Evolutionary conservation across 2,329 filamentous ascomycete genomes (phyloP), one percentile per base, ranked within the genome.

Genomic region (Daldinia eschscholtzii): DNA sequence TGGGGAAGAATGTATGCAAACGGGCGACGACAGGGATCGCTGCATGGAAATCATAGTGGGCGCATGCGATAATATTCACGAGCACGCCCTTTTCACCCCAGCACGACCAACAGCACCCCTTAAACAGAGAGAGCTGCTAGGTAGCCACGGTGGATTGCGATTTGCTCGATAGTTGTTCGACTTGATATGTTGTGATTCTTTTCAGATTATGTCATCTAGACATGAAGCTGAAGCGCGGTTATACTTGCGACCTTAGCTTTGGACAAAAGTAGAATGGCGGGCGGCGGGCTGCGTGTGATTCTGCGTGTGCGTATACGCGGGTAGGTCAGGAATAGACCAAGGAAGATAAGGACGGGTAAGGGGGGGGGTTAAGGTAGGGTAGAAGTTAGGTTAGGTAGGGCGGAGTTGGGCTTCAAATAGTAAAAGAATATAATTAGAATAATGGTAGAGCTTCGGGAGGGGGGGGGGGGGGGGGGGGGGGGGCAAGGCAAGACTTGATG

Each of bases 1-100:
- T 76, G 85, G 82, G 80, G 86, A 85, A 73, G 86, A 82, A 76
- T 85, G 83, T 73, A 85, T 83, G 81, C 85, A 85, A 80, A 88
- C 87, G 75, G 88, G 86, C 79, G 88, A 89, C 73, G 89, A 90
- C 70, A 86, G 82, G 71, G 87, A 88, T 75, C 85, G 85, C 81
- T 89, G 86, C 86, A 88, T 88, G 80, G 86, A 85, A 78, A 87
- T 86, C 85, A 88, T 88, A 80, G 79, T 85, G 84, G 80, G 79
- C 79, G 81, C 83, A 84, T 85, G 76, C 76, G 79, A 64, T 55
- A 44, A 57, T 64, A 76, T 72, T 70, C 72, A 65, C 64, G 65
- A 72, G 68, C 48, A 65, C 62, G 61, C 63, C 68, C 33, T 10
- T 35, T 75, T 76, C 76, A 78, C 74, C 74, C 66, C 76, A 81